Evolutionary conservation across 2,329 filamentous ascomycete species (phyloP).

Genomic region (Aspergillus thermomutatus): DNA sequence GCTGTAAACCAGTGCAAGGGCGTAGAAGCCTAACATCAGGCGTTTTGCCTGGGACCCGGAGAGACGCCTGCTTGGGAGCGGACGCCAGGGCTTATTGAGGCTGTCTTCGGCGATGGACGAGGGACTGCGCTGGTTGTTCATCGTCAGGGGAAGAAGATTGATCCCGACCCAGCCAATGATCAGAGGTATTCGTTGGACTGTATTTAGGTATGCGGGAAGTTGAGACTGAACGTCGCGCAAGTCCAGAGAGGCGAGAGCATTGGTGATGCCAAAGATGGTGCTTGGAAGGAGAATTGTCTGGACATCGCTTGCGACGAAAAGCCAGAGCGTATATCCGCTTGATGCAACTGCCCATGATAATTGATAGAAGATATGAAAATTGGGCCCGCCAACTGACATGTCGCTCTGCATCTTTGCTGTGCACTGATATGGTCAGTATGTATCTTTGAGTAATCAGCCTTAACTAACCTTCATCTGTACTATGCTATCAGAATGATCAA

Average conservation of each 20-base stretch:
- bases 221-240: not conserved
- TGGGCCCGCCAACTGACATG: not conserved
- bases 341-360: not conserved
- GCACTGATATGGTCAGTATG: not conserved
- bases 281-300: not conserved
- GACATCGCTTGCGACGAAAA: not conserved
- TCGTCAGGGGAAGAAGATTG: constrained; percentile 32
- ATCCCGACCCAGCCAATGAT: constrained; percentile 15
- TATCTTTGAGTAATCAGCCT: not conserved
- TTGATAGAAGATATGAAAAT: not conserved
- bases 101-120: constrained; percentile 36
- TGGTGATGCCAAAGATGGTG: not conserved
- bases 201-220: not conserved
- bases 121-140: constrained; percentile 38
- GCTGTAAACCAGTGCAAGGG: not conserved
- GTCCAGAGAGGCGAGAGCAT: not conserved
- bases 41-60: constrained; percentile 10
- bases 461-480: not conserved
- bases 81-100: constrained; percentile 41
- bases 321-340: not conserved
- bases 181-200: not conserved
- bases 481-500: not conserved
- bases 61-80: constrained; percentile 25
- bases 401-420: not conserved
- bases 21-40: constrained; percentile 10